Evolutionary conservation across 345 rosid species (phyloP).

Genomic region (Hibiscus syriacus): DNA sequence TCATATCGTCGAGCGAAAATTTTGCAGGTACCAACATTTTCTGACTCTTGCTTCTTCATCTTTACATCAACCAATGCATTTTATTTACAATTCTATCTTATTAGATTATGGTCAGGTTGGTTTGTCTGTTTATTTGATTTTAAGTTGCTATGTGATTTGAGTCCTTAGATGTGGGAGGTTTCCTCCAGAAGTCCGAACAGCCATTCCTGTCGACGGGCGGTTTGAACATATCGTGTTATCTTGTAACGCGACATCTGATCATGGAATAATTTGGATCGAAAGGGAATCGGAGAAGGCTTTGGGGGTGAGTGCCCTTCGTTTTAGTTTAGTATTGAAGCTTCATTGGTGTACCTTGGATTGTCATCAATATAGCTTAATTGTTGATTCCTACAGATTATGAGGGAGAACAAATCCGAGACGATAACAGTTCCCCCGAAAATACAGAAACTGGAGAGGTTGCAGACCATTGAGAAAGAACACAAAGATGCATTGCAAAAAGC

Average conservation of each 20-base stretch:
- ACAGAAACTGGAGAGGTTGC: constrained; percentile 65
- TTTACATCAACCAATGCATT: neutral
- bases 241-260: constrained; percentile 83
- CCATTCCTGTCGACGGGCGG: constrained; percentile 94
- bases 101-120: neutral
- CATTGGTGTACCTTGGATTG: neutral
- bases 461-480: constrained; percentile 76
- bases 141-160: neutral
- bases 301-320: constrained; percentile 24
- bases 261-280: constrained; percentile 81
- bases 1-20: constrained; percentile 84
- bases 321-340: too few species aligned
- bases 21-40: constrained; percentile 62
- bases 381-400: constrained; percentile 39
- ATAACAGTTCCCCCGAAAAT: constrained; percentile 52
- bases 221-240: constrained; percentile 92
- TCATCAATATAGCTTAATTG: neutral
- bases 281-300: constrained; percentile 76
- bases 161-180: constrained; percentile 78
- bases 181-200: constrained; percentile 95
- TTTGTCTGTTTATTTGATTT: neutral
- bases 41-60: neutral
- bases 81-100: neutral
- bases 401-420: constrained; percentile 36
- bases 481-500: constrained; percentile 88